phyloP scores from a whole-genome alignment of 495 filamentous ascomycete genomes.

The Neurospora africana region DNA sequence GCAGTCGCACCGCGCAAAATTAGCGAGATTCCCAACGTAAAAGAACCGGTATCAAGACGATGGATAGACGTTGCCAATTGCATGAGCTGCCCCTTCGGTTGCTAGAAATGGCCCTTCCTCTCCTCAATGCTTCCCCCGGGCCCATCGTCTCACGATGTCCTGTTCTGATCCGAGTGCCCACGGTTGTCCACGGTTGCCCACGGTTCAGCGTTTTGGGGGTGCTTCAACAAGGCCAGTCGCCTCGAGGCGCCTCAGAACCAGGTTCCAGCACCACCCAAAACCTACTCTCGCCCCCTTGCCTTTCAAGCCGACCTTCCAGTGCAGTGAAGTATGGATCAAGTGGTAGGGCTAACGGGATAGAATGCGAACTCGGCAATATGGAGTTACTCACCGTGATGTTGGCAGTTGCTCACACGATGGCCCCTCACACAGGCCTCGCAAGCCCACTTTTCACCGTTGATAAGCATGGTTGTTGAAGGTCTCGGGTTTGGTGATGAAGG shows the following conservation, averaged over 20 bases:
- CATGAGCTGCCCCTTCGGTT: background rate
- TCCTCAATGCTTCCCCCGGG: background rate
- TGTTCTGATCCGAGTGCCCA: background rate
- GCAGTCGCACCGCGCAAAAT: conserved; percentile 11
- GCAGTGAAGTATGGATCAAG: background rate
- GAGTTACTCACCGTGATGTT: conserved; percentile 66
- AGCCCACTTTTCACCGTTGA: conserved; percentile 81
- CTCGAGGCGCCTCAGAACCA: background rate
- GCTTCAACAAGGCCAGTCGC: background rate
- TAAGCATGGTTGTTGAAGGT: conserved; percentile 49
- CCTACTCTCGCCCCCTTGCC: background rate
- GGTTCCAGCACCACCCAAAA: background rate
- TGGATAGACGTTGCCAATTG: background rate
- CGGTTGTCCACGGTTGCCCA: background rate
- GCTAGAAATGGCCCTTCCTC: background rate
- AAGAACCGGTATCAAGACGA: background rate
- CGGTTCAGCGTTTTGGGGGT: background rate
- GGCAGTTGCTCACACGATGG: conserved; percentile 89
- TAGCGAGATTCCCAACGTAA: background rate
- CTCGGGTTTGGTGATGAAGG: background rate
- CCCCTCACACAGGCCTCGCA: conserved; percentile 92
- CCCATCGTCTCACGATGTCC: background rate
- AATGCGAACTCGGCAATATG: conserved; percentile 15
- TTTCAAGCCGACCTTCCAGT: background rate
- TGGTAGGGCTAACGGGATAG: conserved; percentile 1